Percentiles rank a stretch among this genome's conserved stretches.
Evolutionary conservation across 148 eudicot species (phyloP).

Genomic region (Cornus suecica): DNA sequence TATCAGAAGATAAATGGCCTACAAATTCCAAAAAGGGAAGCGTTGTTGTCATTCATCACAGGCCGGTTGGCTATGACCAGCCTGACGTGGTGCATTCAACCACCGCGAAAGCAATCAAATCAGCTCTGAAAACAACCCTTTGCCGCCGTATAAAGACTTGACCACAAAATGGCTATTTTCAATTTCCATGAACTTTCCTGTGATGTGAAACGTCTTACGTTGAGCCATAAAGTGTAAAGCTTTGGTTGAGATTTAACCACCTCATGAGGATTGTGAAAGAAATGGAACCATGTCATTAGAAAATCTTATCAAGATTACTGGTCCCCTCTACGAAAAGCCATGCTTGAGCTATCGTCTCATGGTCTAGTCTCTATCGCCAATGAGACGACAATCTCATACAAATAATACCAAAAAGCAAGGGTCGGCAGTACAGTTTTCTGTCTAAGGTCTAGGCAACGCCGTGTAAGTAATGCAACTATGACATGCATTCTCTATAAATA

Average conservation of each 20-base stretch:
- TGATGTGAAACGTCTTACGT: not conserved
- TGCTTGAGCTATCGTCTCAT: not conserved
- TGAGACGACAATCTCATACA: constrained; percentile 10
- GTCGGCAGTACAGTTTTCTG: constrained; percentile 11
- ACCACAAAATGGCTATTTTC: not conserved
- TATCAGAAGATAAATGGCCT: too few species aligned
- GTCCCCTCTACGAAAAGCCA: constrained; percentile 6
- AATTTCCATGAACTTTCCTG: not conserved
- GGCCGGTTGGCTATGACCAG: too few species aligned
- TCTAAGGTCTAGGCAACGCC: not conserved
- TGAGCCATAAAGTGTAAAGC: not conserved
- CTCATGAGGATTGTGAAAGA: constrained; percentile 5
- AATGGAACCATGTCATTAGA: not conserved
- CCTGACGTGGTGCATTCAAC: too few species aligned
- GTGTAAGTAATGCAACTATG: not conserved
- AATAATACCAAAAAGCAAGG: constrained; percentile 4
- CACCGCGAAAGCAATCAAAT: too few species aligned
- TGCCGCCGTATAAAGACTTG: not conserved
- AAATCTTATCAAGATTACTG: constrained; percentile 1
- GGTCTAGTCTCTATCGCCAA: constrained; percentile 6
- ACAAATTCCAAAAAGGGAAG: too few species aligned
- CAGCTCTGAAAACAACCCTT: too few species aligned
- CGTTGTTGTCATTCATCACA: too few species aligned
- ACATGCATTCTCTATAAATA: not conserved
- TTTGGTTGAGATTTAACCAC: not conserved